Conservation (phyloP, 441 rosid genomes). For the Geranium incanum region DNA sequence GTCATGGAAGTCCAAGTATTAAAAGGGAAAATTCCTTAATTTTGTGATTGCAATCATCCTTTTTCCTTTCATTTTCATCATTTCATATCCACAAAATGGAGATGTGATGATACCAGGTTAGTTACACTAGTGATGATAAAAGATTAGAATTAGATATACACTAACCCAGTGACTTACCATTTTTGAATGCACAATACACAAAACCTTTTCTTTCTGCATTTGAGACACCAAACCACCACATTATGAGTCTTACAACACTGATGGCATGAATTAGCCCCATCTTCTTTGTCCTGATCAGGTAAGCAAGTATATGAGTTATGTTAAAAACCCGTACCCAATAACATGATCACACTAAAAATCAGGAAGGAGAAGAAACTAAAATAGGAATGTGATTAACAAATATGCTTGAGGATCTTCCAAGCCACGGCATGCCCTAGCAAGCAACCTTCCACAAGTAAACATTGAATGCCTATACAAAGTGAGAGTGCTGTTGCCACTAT, state of each 20-base stretch:
- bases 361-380: neutral
- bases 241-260: neutral
- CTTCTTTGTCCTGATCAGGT: constrained; percentile 3
- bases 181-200: constrained; percentile 4
- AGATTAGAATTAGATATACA: neutral
- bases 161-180: neutral
- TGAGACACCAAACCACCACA: neutral
- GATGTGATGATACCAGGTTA: neutral
- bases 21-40: too few relatives aligned
- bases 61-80: too few relatives aligned
- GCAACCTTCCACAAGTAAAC: neutral
- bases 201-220: constrained; percentile 1
- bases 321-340: neutral
- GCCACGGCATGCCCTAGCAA: neutral
- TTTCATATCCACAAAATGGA: too few relatives aligned
- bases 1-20: too few relatives aligned
- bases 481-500: neutral
- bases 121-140: neutral
- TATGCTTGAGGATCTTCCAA: neutral
- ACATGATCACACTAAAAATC: neutral
- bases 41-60: too few relatives aligned
- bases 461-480: neutral
- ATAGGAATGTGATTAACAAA: neutral
- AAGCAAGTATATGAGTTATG: neutral
- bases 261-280: neutral